phyloP scores from a whole-genome alignment of 2,329 filamentous ascomycete genomes.

The Aspergillus sp. region DNA sequence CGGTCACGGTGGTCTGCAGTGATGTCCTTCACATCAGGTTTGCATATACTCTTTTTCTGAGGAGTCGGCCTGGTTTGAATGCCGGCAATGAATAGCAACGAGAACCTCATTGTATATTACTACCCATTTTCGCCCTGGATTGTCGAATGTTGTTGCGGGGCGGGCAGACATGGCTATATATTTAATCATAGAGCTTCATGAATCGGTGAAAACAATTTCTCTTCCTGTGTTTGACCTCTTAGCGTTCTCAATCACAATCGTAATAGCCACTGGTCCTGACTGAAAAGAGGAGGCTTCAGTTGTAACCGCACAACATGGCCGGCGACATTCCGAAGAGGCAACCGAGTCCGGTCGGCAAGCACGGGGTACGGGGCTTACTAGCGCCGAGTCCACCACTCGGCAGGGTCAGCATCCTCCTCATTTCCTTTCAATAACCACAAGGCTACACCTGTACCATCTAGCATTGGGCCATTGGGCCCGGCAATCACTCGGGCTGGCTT shows the following conservation, averaged over 20 bases:
- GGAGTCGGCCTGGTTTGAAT: not conserved
- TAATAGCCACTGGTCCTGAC: too few species aligned
- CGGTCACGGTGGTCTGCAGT: not conserved
- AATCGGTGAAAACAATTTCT: not conserved
- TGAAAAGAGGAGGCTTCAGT: too few species aligned
- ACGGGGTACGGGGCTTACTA: not conserved
- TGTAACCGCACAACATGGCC: too few species aligned
- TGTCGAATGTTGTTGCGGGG: not conserved
- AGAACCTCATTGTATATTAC: not conserved
- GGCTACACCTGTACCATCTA: not conserved
- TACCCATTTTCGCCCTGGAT: not conserved
- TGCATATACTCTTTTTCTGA: not conserved
- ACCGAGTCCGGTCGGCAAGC: too few species aligned
- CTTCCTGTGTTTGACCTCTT: not conserved
- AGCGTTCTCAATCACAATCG: too few species aligned
- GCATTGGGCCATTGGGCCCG: not conserved
- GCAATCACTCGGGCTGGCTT: not conserved
- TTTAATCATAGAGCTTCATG: conserved; percentile 5
- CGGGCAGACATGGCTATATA: not conserved
- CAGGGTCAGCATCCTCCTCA: too few species aligned
- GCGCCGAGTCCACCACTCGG: not conserved
- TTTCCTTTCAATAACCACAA: not conserved
- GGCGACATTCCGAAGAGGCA: too few species aligned
- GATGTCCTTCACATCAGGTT: not conserved
- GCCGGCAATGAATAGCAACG: conserved; percentile 6